Evolutionary conservation across 129 eudicot genomes (phyloP), one percentile per base, ranked within the genome.

Genomic region (Calendula officinalis): DNA sequence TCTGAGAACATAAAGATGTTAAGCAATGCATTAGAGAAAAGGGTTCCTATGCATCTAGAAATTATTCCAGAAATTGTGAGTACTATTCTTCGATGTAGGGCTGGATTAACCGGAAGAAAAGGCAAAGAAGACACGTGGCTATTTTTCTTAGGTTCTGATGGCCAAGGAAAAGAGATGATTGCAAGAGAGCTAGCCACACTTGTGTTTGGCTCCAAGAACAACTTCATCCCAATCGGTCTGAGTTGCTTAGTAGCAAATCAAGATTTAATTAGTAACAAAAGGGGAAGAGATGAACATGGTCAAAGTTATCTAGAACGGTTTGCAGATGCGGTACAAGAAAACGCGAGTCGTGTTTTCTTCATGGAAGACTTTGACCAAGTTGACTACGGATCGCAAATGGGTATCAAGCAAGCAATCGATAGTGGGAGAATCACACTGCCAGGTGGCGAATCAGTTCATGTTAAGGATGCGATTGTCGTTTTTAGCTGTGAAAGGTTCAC

Each of bases 401-500:
- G 83, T 12, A 69, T 85, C 14, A 74, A 73, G 63, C 73, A 70
- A 33, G 85, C 82, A 30, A 79, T 81, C 27, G 74, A 82, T 66
- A 81, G 56, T 4, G 95, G 89, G 39, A 65, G 45, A 16, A 33
- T 86, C 12, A 13, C 32, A 33, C 68, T 60, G 46, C 15, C 57
- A 38, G 71, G 77, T 64, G 78, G 73, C 36, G 79, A 64, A 52
- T 22, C n/a, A 1, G 82, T 86, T 45, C 64, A 15, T 40, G 62
- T 86, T 63, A 76, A 80, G 76, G 95, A 86, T 44, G 82, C 95
- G n/a, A 80, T 86, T 48, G 74, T 86, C 37, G 62, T 86, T 40
- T 79, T 86, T 67, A 71, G 77, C 67, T 80, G 84, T 60, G 83
- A 79, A 34, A 69, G 74, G 41, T 72, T 75, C 60, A 58, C 76